Conservation (phyloP, 257 asterid genomes). For the Solanum chiquidenum region DNA sequence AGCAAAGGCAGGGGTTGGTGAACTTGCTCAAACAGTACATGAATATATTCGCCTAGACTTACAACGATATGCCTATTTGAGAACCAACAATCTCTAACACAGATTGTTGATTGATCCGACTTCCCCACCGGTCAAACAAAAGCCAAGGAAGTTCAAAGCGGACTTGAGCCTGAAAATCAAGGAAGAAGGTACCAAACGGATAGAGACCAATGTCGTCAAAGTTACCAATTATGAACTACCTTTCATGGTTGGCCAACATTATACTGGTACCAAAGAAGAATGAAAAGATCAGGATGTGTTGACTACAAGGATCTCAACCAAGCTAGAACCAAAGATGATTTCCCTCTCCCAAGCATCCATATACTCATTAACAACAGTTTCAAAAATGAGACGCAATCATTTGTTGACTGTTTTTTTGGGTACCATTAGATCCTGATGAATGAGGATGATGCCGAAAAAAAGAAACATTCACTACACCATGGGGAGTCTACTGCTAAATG, state of each 20-base stretch:
- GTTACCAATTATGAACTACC: not conserved
- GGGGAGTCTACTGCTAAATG: not conserved
- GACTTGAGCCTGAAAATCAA: not conserved
- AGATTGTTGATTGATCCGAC: not conserved
- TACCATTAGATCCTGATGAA: not conserved
- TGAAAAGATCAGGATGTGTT: not conserved
- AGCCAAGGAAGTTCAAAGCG: not conserved
- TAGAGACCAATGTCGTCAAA: not conserved
- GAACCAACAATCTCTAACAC: not conserved
- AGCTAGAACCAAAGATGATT: not conserved
- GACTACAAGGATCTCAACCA: not conserved
- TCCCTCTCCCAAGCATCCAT: not conserved
- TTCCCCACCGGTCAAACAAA: not conserved
- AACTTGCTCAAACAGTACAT: not conserved
- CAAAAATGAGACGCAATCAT: not conserved
- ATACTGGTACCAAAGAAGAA: not conserved
- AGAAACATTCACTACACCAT: not conserved
- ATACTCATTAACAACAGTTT: not conserved
- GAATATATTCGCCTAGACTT: not conserved
- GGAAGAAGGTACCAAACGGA: not conserved
- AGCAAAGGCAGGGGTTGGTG: not conserved
- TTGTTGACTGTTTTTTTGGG: not conserved
- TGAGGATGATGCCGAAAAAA: not conserved
- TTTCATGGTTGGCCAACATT: not conserved
- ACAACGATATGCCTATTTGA: not conserved